Conservation (phyloP, 352 stramenopile genomes). For the Achlya hypogyna region DNA sequence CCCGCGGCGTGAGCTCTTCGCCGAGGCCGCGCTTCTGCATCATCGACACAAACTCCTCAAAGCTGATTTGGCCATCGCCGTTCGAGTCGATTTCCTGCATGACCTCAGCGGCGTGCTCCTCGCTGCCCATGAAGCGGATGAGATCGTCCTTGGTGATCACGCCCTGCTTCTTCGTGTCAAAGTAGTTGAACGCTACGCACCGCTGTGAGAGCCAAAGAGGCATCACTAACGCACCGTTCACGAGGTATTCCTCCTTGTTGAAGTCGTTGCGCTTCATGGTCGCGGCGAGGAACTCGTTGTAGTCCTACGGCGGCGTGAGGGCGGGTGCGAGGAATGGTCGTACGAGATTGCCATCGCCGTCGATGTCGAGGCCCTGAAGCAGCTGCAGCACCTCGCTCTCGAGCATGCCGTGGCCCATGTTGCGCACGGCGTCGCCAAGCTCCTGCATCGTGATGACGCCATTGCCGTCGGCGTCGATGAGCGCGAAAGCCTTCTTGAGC, state of each 20-base stretch:
- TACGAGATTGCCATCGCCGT: slow-evolving; percentile 52
- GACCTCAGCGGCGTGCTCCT: slow-evolving; percentile 86
- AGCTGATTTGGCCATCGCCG: slow-evolving; percentile 87
- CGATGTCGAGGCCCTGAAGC: slow-evolving; percentile 85
- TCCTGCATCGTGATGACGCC: slow-evolving; percentile 86
- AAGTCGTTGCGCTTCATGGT: slow-evolving; percentile 86
- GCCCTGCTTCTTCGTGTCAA: slow-evolving; percentile 78
- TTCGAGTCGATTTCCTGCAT: slow-evolving; percentile 88
- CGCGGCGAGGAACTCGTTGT: slow-evolving; percentile 85
- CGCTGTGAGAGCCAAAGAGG: not conserved
- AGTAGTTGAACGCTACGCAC: slow-evolving; percentile 76
- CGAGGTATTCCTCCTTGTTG: slow-evolving; percentile 81
- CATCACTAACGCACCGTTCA: slow-evolving; percentile 39
- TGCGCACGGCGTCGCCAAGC: slow-evolving; percentile 63
- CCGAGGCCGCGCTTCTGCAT: slow-evolving; percentile 82
- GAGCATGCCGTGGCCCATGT: slow-evolving; percentile 82
- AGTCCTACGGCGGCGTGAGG: slow-evolving; percentile 50
- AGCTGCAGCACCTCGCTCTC: slow-evolving; percentile 83
- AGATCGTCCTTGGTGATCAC: slow-evolving; percentile 85
- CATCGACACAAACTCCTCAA: slow-evolving; percentile 89
- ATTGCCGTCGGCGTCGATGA: slow-evolving; percentile 76
- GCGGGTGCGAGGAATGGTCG: not conserved
- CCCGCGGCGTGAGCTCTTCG: slow-evolving; percentile 51
- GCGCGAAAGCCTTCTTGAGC: slow-evolving; percentile 78
- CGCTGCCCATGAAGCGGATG: slow-evolving; percentile 86